These are phyloP conservation scores for Ganoderma multipileum DNA, from an alignment of 1,284 basidiomycete genomes.

Conservation along the genomic window DNA sequence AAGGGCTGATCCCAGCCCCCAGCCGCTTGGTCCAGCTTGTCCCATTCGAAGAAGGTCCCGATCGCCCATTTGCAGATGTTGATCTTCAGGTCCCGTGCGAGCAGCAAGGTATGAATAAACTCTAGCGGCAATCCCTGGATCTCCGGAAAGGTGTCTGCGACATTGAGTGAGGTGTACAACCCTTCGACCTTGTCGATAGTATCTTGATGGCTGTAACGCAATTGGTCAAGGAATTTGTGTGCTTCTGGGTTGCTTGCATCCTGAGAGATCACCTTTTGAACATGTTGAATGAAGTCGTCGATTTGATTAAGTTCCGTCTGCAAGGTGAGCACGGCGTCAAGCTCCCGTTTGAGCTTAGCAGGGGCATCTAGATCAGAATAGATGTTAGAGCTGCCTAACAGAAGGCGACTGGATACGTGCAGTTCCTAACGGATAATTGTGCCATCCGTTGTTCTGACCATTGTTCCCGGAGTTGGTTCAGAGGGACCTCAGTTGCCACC, in stretches of 20 bases:
- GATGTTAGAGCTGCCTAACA: not conserved
- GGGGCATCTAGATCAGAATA: slow-evolving; percentile 41
- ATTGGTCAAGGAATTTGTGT: not conserved
- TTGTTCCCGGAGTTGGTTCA: slow-evolving; percentile 33
- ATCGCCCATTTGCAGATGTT: slow-evolving; percentile 45
- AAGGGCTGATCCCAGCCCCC: slow-evolving; percentile 41
- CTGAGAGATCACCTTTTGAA: slow-evolving; percentile 26
- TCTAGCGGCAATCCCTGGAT: slow-evolving; percentile 32
- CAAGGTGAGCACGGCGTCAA: slow-evolving; percentile 43
- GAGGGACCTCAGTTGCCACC: slow-evolving; percentile 16
- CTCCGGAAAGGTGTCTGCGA: slow-evolving; percentile 42
- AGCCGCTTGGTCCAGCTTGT: slow-evolving; percentile 43
- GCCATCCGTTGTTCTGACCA: slow-evolving; percentile 41
- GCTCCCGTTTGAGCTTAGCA: slow-evolving; percentile 42
- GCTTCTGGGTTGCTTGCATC: slow-evolving; percentile 20
- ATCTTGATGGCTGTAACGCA: slow-evolving; percentile 12
- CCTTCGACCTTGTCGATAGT: slow-evolving; percentile 31
- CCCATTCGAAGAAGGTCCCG: slow-evolving; percentile 48
- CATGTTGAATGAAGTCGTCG: slow-evolving; percentile 32
- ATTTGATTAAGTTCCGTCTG: slow-evolving; percentile 43
- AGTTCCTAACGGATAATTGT: slow-evolving; percentile 40
- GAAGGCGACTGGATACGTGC: slow-evolving; percentile 32
- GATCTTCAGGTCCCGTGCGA: slow-evolving; percentile 46
- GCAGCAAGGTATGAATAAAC: slow-evolving; percentile 41
- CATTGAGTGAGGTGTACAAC: slow-evolving; percentile 45